phyloP scores from a whole-genome alignment of 202 grass and related monocot species.

The Schoenoplectus tabernaemontani region DNA sequence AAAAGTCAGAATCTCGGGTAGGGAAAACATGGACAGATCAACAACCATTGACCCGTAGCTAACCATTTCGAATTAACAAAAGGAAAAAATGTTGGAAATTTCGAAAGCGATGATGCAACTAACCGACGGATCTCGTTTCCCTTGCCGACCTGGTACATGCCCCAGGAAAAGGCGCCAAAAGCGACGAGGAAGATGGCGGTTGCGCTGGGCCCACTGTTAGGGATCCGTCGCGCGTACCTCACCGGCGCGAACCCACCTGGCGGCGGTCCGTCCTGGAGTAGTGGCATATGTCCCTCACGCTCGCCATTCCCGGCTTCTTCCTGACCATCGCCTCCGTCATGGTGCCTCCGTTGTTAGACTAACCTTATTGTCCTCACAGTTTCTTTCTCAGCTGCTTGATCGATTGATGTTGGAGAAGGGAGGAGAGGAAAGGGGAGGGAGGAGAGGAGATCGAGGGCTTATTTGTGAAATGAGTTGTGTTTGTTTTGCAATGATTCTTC shows the following conservation, averaged over 20 bases:
- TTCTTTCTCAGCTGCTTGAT: not conserved
- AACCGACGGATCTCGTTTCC: conserved; percentile 93
- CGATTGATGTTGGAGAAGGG: not conserved
- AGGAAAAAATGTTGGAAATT: not conserved
- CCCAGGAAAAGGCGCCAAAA: conserved; percentile 74
- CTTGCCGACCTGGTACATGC: conserved; percentile 99
- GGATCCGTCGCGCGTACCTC: conserved; percentile 87
- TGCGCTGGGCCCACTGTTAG: conserved; percentile 71
- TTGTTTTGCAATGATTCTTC: not conserved
- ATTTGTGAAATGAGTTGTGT: not conserved
- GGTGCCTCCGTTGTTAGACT: not conserved
- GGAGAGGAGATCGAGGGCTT: not conserved
- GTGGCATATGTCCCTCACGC: conserved; percentile 91
- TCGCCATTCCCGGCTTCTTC: conserved; percentile 94
- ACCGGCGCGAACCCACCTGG: conserved; percentile 87
- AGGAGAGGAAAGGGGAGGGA: not conserved
- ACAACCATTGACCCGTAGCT: not conserved
- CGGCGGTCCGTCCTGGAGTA: conserved; percentile 90
- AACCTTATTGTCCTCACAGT: not conserved
- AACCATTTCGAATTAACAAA: not conserved
- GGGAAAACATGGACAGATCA: not conserved
- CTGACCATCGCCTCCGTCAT: conserved; percentile 91
- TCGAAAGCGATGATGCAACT: not conserved
- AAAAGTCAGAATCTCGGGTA: not conserved
- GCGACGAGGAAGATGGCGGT: conserved; percentile 57